Conservation (phyloP, 2,329 filamentous ascomycete species). For the Passalora sequoiae region DNA sequence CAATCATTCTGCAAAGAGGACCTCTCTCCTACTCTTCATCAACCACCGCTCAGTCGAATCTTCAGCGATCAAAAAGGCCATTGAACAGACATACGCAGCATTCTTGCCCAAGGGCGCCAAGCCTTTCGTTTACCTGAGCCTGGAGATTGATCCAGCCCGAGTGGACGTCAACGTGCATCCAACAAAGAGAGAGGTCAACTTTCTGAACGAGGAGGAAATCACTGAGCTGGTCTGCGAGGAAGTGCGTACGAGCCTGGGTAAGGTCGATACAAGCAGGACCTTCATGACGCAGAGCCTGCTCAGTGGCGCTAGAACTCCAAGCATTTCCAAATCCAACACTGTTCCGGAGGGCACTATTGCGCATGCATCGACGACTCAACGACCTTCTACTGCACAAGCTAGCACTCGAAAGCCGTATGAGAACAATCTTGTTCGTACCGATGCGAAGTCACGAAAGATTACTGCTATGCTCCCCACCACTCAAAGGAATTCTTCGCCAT, state of each 20-base stretch:
- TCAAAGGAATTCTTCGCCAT: constrained; percentile 38
- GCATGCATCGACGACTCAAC: constrained; percentile 29
- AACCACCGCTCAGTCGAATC: constrained; percentile 95
- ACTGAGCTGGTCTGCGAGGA: constrained; percentile 77
- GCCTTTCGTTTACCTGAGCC: constrained; percentile 85
- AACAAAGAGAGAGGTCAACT: constrained; percentile 94
- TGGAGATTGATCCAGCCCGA: constrained; percentile 85
- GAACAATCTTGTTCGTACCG: constrained; percentile 85
- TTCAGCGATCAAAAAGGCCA: constrained; percentile 74
- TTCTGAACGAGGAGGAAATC: constrained; percentile 95
- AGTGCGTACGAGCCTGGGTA: constrained; percentile 70
- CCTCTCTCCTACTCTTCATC: constrained; percentile 84
- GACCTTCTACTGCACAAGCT: constrained; percentile 29
- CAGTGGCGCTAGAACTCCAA: constrained; percentile 54
- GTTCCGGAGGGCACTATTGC: constrained; percentile 28
- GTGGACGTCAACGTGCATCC: constrained; percentile 98
- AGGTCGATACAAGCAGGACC: constrained; percentile 87
- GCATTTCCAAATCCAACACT: constrained; percentile 37
- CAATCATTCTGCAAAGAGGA: constrained; percentile 90
- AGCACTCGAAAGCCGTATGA: constrained; percentile 59
- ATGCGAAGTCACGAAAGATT: constrained; percentile 84
- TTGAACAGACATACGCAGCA: constrained; percentile 82
- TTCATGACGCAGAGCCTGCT: constrained; percentile 92
- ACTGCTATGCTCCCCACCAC: constrained; percentile 82
- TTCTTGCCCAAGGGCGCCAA: constrained; percentile 93